These are phyloP conservation scores for Alternaria brassicicola DNA, from an alignment of 2,329 filamentous ascomycete genomes.

Conservation along the genomic window DNA sequence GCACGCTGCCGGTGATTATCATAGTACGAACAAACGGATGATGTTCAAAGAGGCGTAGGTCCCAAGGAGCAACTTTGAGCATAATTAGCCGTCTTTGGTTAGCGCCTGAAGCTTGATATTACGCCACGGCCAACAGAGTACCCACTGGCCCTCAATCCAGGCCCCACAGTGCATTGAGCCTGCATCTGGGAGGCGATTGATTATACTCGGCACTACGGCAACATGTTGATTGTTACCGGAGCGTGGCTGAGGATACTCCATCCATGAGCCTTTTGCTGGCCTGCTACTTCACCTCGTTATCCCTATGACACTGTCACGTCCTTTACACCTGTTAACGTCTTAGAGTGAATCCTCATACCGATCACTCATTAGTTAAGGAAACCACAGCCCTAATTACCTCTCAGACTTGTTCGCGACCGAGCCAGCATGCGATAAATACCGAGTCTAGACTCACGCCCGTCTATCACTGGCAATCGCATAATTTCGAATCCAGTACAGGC, in stretches of 20 bases:
- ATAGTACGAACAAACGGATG: constrained; percentile 9
- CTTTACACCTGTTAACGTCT: not conserved
- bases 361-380: not conserved
- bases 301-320: constrained; percentile 3
- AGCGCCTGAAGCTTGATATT: constrained; percentile 22
- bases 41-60: constrained; percentile 20
- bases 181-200: constrained; percentile 16
- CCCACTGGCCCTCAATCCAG: constrained; percentile 13
- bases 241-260: constrained; percentile 17
- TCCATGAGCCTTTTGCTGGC: not conserved
- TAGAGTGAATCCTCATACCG: not conserved
- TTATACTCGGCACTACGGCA: constrained; percentile 16
- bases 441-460: not conserved
- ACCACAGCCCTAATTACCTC: not conserved
- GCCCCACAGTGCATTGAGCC: constrained; percentile 8
- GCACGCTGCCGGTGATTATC: constrained; percentile 4
- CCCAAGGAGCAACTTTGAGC: constrained; percentile 37
- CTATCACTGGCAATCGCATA: not conserved
- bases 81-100: constrained; percentile 33
- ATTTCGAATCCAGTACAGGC: not conserved
- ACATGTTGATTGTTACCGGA: constrained; percentile 17
- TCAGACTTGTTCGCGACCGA: not conserved
- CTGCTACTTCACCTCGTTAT: not conserved
- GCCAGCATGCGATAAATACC: constrained; percentile 11
- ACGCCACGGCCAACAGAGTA: constrained; percentile 20